Base-by-base conservation (phyloP, 2,329 filamentous ascomycete genomes). In the Esteya vermicola region DNA sequence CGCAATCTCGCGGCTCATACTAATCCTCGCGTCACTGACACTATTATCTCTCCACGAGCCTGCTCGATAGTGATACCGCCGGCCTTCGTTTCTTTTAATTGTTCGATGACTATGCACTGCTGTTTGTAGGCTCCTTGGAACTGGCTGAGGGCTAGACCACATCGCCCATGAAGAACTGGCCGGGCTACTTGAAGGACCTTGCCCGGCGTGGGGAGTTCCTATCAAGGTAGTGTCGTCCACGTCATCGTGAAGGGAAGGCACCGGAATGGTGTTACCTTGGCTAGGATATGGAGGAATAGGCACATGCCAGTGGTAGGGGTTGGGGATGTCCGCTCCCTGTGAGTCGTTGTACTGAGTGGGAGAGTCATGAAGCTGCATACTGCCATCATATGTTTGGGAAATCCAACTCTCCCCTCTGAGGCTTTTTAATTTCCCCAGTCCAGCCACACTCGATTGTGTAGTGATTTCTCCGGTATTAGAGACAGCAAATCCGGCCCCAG, bases 11-110 rank as follows among this genome's bases (percentile, higher is more conserved):
- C 58, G 55, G 40, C 58, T 65, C 20, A 65, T 50, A 19, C 59
- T 63, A 20, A 62, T 56, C 3, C 61, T 55, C 0, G 63, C 60
- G 41, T 65, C 63, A 39, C 58, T 56, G 9, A 59, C 43, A 9
- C 53, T 55, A 21, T 49, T 54, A 18, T 63, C 59, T 44, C 67
- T 57, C 59, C 61, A 69, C 4, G 66, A 54, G 5, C 65, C 64
- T 10, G 58, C 60, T 12, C 54, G 57, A 41, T 68, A 63, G 36
- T 55, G 59, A 37, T 68, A 66, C 14, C 62, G 58, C 33, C 57
- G 54, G 18, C 51, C 52, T 36, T 61, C 54, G 25, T 58, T 53
- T 39, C 54, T 56, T 44, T 54, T 59, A 27, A 66, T 55, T 1
- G 61, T 64, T 12, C 65, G 54, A 47, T 68, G 65, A 9, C 28